These are phyloP conservation scores for Macrolepiota albuminosa DNA, from an alignment of 768 basidiomycete species.

Conservation along the genomic window DNA sequence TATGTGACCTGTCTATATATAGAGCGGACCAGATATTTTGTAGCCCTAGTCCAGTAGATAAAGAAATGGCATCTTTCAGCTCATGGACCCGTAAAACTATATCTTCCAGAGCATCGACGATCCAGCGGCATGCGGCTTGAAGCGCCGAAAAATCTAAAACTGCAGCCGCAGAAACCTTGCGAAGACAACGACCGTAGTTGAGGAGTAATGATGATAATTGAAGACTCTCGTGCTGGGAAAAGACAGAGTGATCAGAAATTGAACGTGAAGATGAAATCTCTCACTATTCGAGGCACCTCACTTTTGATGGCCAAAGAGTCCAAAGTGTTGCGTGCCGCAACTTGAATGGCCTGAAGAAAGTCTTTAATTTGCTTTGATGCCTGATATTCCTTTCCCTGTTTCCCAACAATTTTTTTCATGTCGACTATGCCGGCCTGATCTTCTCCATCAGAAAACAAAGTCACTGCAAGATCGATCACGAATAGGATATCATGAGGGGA, in stretches of 20 bases:
- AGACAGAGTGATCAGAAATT: background rate
- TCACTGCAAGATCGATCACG: conserved; percentile 36
- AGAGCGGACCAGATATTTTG: conserved; percentile 74
- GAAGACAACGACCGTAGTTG: conserved; percentile 36
- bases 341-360: too few species aligned
- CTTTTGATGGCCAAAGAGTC: too few species aligned
- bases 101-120: conserved; percentile 36
- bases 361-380: too few species aligned
- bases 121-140: conserved; percentile 52
- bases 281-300: too few species aligned
- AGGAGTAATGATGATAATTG: conserved; percentile 33
- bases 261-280: too few species aligned
- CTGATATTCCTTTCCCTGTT: too few species aligned
- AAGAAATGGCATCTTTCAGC: conserved; percentile 47
- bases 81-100: conserved; percentile 27
- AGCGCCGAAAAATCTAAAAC: conserved; percentile 64
- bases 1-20: too few species aligned
- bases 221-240: conserved; percentile 23
- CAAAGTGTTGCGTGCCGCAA: too few species aligned
- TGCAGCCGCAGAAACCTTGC: conserved; percentile 29
- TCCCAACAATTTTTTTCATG: background rate
- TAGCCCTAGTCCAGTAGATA: conserved; percentile 70
- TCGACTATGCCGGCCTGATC: conserved; percentile 9
- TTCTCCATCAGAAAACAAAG: conserved; percentile 31
- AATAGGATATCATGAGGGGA: conserved; percentile 32